phyloP scores from a whole-genome alignment of 345 rosid genomes.

The Boechera stricta region DNA sequence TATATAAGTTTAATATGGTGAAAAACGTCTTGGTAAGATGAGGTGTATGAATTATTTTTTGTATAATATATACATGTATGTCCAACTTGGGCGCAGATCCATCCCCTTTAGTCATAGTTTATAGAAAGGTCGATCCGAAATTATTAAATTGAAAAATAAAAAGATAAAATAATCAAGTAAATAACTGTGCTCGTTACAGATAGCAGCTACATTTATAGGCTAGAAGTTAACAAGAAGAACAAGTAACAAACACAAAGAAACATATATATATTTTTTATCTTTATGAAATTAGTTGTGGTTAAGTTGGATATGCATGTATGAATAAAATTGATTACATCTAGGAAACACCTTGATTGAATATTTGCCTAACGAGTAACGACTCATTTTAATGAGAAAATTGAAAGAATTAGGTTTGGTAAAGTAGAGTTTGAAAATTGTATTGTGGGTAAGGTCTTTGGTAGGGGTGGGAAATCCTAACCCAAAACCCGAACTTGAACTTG shows the following conservation, averaged over 20 bases:
- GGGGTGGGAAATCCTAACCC: too few relatives aligned
- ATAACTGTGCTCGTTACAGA: conserved; percentile 5
- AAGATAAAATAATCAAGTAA: not conserved
- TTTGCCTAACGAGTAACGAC: conserved; percentile 32
- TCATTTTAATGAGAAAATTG: not conserved
- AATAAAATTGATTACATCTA: conserved; percentile 9
- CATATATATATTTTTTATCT: not conserved
- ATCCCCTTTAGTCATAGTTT: conserved; percentile 20
- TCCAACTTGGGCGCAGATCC: conserved; percentile 21
- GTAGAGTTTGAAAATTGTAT: conserved; percentile 18
- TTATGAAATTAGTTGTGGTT: not conserved
- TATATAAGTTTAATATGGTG: not conserved
- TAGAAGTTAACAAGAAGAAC: conserved; percentile 35
- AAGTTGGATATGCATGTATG: not conserved
- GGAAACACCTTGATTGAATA: conserved; percentile 28
- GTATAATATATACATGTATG: conserved; percentile 1
- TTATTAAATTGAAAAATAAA: conserved; percentile 5
- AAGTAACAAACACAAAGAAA: conserved; percentile 23
- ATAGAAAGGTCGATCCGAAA: not conserved
- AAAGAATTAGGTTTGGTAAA: conserved; percentile 10
- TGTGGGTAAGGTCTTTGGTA: not conserved
- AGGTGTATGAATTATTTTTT: not conserved
- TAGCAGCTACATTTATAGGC: conserved; percentile 27
- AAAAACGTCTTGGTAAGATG: not conserved
- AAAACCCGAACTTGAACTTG: too few relatives aligned